These are phyloP conservation scores for Podospora pseudopauciseta DNA, from an alignment of 495 filamentous ascomycete species.

Conservation along the genomic window DNA sequence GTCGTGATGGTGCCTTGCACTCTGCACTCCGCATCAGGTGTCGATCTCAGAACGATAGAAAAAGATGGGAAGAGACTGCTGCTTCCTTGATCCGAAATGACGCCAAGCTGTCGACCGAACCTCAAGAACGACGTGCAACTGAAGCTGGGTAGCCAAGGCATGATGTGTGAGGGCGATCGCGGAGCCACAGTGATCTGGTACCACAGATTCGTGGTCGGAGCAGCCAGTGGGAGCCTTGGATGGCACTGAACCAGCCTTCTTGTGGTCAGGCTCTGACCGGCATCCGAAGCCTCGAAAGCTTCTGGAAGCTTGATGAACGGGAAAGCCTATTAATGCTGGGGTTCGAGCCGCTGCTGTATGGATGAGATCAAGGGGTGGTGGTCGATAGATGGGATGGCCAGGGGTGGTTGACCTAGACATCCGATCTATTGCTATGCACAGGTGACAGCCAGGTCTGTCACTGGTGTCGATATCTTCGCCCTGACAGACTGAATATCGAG, in stretches of 20 bases:
- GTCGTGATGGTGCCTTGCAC: not conserved
- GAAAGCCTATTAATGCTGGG: not conserved
- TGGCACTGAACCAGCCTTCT: conserved; percentile 5
- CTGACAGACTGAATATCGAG: too few relatives aligned
- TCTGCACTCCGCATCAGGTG: not conserved
- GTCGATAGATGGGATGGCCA: conserved; percentile 3
- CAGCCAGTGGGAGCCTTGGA: not conserved
- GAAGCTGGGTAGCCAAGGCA: conserved; percentile 3
- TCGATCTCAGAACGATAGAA: not conserved
- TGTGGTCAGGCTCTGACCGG: conserved; percentile 5
- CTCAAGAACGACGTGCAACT: not conserved
- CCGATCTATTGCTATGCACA: not conserved
- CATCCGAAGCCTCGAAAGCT: conserved; percentile 9
- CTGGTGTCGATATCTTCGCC: not conserved
- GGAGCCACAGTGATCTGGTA: not conserved
- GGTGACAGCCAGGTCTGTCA: not conserved
- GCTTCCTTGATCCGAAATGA: conserved; percentile 11
- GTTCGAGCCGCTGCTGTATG: not conserved
- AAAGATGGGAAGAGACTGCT: not conserved
- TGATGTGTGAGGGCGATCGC: conserved; percentile 4
- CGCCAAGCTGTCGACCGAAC: conserved; percentile 5
- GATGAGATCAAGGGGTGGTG: not conserved
- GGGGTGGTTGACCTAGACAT: not conserved
- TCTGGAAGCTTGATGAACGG: conserved; percentile 6
- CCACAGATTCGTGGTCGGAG: not conserved